A percentile compares a stretch with the other conserved stretches of the same genome.
phyloP scores from a whole-genome alignment of 23 red algal genomes.

The Agarophyton chilense region DNA sequence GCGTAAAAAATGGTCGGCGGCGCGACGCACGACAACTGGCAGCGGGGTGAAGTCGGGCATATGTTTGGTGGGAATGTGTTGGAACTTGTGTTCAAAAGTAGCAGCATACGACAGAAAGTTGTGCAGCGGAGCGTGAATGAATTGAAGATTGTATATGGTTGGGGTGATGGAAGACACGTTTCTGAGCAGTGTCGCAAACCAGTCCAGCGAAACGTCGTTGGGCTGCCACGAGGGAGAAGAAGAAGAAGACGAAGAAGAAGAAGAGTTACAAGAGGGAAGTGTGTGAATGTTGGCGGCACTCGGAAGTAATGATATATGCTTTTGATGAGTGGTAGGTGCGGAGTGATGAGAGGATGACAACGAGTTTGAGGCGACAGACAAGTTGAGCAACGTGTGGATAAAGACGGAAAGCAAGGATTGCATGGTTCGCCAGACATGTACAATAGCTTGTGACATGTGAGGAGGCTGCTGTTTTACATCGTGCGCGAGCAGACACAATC shows the following conservation, averaged over 20 bases:
- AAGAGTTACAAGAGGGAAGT: not conserved
- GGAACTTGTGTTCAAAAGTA: slow-evolving; percentile 18
- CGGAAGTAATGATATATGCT: not conserved
- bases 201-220: not conserved
- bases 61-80: not conserved
- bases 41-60: not conserved
- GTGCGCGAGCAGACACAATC: slow-evolving; percentile 9
- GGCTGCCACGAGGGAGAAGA: not conserved
- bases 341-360: not conserved
- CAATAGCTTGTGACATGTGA: not conserved
- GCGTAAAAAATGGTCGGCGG: slow-evolving; percentile 45
- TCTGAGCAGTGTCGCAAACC: slow-evolving; percentile 17
- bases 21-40: slow-evolving; percentile 4
- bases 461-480: not conserved
- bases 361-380: not conserved
- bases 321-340: not conserved
- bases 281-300: not conserved
- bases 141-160: slow-evolving; percentile 61
- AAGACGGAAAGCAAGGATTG: slow-evolving; percentile 38
- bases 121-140: slow-evolving; percentile 55
- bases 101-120: slow-evolving; percentile 40
- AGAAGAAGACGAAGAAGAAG: not conserved
- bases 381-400: slow-evolving; percentile 29
- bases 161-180: slow-evolving; percentile 12
- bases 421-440: slow-evolving; percentile 36